These are phyloP conservation scores for Volvox reticuliferus DNA, from an alignment of 139 green algal genomes.

Conservation along the genomic window DNA sequence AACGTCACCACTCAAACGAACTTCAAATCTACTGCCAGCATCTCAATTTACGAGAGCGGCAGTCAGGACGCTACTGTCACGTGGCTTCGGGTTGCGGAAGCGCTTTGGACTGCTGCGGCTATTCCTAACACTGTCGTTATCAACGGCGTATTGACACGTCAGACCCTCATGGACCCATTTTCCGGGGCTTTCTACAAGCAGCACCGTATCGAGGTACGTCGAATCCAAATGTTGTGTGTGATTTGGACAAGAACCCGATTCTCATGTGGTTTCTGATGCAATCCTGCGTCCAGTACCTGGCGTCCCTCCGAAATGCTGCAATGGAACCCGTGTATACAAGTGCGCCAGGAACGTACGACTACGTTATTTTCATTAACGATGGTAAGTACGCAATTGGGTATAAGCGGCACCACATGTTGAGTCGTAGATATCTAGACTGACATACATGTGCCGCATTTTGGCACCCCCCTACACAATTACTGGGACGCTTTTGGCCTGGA, in stretches of 20 bases:
- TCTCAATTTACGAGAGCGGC: slow-evolving; percentile 24
- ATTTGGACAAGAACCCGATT: too few species aligned
- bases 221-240: not conserved
- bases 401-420: not conserved
- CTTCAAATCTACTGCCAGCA: not conserved
- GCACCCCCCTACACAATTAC: too few species aligned
- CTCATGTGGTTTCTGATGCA: too few species aligned
- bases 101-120: slow-evolving; percentile 15
- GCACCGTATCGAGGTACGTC: slow-evolving; percentile 22
- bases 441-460: too few species aligned
- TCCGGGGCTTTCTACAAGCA: slow-evolving; percentile 15
- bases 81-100: slow-evolving; percentile 8
- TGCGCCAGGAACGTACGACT: not conserved
- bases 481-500: too few species aligned
- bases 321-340: not conserved
- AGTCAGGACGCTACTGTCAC: not conserved
- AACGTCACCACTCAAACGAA: not conserved
- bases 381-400: not conserved
- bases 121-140: not conserved
- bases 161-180: slow-evolving; percentile 24
- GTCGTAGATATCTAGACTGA: not conserved
- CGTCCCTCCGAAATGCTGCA: slow-evolving; percentile 11
- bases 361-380: slow-evolving; percentile 28
- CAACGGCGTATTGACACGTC: slow-evolving; percentile 11
- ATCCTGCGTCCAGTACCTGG: slow-evolving; percentile 10